phyloP scores from a whole-genome alignment of 2,329 filamentous ascomycete species.

The Diaporthe eres region DNA sequence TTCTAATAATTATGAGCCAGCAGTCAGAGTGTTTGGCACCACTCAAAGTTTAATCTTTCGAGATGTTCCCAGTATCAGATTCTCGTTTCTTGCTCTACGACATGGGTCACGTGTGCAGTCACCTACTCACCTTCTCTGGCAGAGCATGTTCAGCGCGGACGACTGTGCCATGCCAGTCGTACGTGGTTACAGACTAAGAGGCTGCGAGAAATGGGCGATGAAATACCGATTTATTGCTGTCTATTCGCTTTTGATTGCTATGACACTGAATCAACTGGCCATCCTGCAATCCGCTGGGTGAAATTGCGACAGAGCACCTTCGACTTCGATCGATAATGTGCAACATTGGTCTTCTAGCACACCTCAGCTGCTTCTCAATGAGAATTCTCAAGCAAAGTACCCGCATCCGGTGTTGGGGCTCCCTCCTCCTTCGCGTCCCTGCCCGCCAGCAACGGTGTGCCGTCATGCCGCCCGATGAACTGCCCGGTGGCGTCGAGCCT shows the following conservation, averaged over 20 bases:
- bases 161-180: not conserved
- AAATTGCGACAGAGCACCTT: not conserved
- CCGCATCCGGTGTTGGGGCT: not conserved
- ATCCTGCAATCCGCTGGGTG: not conserved
- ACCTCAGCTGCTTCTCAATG: not conserved
- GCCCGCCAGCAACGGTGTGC: not conserved
- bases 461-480: conserved; percentile 12
- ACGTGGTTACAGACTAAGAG: not conserved
- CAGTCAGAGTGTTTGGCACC: not conserved
- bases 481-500: not conserved
- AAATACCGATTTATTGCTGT: not conserved
- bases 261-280: no score
- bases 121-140: not conserved
- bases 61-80: not conserved
- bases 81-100: not conserved
- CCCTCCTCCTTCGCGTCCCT: not conserved
- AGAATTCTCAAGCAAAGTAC: not conserved
- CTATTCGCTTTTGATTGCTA: not conserved
- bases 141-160: not conserved
- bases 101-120: not conserved
- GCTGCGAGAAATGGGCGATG: not conserved
- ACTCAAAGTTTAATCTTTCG: not conserved
- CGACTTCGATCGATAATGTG: not conserved
- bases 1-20: conserved; percentile 24
- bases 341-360: not conserved